Base-by-base conservation (phyloP, 345 rosid species). In the Geranium brycei region DNA sequence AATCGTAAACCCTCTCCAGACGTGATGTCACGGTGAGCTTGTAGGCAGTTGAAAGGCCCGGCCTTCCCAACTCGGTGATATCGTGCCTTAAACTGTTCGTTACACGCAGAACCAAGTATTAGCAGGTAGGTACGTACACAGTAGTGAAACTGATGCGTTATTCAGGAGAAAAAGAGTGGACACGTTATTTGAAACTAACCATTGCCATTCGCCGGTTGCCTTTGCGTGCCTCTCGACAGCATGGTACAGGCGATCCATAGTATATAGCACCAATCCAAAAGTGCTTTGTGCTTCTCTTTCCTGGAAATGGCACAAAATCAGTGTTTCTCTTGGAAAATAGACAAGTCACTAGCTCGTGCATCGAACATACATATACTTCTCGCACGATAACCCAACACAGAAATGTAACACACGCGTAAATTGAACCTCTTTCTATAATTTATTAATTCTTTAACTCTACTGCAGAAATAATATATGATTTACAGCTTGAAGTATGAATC, bases 151-250 rank as follows among this genome's bases (percentile, higher is more conserved):
- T 6, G 13, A 47, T 23, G 53, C 3, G 10, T 35, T 35, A 7
- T 4, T 35, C 41, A 35, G 41, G 41, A 35, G 41, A 35, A 47
- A 11, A 10, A 47, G 53, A 8, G 15, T 8, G 53, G 14, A 38
- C 35, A 11, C 16, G 56, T 5, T 56, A 60, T 31, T 28, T 23
- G 16, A 12, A 58, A 84, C 95, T 67, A 60, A 92, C 96, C 81
- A 78, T 51, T 82, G 80, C 95, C 96, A 92, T 82, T 89, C 98
- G 17, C 86, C 95, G 23, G 91, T 85, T 66, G 78, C 79, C 73
- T 73, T 75, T 64, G 96, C 98, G 67, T 89, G 91, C 53, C 80
- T 65, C 80, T 86, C 82, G 35, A 83, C 88, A 32, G 93, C 91
- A 68, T 69, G 81, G 63, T 78, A 82, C 31, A 89, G 70, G 67